Evolutionary conservation across 176 grass and related monocot species (phyloP).

Genomic region (Carex pumila): DNA sequence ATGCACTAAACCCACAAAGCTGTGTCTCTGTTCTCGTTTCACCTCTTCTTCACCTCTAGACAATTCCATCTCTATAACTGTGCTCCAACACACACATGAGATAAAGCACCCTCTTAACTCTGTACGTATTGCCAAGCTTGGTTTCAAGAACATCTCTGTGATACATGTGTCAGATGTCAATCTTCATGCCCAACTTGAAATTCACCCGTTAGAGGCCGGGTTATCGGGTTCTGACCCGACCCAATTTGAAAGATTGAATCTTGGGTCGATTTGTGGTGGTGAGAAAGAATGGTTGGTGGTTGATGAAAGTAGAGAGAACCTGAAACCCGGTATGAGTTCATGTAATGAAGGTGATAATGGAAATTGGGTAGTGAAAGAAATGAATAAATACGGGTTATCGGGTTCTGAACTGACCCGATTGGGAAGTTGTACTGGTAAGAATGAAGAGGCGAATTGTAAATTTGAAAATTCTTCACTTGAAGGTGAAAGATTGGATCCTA

Average conservation of each 20-base stretch:
- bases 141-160: conserved; percentile 61
- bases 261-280: too few species aligned
- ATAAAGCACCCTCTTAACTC: conserved; percentile 78
- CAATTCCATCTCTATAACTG: conserved; percentile 56
- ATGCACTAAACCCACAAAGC: conserved; percentile 56
- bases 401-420: too few species aligned
- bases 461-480: not conserved
- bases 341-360: too few species aligned
- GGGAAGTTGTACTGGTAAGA: not conserved
- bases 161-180: conserved; percentile 60
- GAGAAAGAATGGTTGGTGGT: too few species aligned
- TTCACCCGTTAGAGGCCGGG: conserved; percentile 35
- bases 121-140: conserved; percentile 60
- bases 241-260: too few species aligned
- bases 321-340: too few species aligned
- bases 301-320: too few species aligned
- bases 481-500: conserved; percentile 9
- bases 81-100: conserved; percentile 80
- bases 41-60: conserved; percentile 49
- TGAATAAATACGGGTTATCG: too few species aligned
- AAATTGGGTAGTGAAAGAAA: too few species aligned
- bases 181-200: conserved; percentile 43
- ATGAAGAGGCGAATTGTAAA: not conserved
- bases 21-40: conserved; percentile 78
- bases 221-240: conserved; percentile 8